Percentiles rank a stretch among this genome's conserved stretches.
Evolutionary conservation across 495 filamentous ascomycete species (phyloP).

Genomic region (Aspergillus diversus): DNA sequence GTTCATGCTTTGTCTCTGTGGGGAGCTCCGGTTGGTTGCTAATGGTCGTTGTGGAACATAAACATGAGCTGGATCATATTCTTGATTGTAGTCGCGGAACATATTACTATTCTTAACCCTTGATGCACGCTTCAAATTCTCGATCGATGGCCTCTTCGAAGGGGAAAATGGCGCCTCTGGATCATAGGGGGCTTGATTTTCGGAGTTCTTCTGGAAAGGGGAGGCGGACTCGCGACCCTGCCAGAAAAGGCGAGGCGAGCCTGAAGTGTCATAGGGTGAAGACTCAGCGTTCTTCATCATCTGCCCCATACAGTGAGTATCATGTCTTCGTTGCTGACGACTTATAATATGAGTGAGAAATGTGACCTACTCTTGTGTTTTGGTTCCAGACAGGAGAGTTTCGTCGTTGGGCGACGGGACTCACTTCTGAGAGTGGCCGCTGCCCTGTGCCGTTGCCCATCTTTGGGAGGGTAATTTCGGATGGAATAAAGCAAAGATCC

Average conservation of each 20-base stretch:
- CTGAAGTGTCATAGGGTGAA: slow-evolving; percentile 71
- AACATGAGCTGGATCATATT: slow-evolving; percentile 82
- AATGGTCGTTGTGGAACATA: slow-evolving; percentile 78
- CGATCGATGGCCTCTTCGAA: slow-evolving; percentile 81
- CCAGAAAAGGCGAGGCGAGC: slow-evolving; percentile 84
- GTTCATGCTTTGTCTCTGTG: slow-evolving; percentile 51
- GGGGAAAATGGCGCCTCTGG: slow-evolving; percentile 66
- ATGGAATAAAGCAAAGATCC: not conserved
- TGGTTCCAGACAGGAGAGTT: slow-evolving; percentile 83
- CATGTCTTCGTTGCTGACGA: too few species aligned
- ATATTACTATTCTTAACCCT: slow-evolving; percentile 97
- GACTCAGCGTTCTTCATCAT: slow-evolving; percentile 63
- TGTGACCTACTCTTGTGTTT: slow-evolving; percentile 59
- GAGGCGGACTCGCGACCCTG: slow-evolving; percentile 70
- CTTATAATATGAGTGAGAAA: not conserved
- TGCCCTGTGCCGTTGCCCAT: slow-evolving; percentile 47
- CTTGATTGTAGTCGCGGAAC: slow-evolving; percentile 84
- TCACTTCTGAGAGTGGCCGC: slow-evolving; percentile 58
- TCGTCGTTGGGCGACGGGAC: slow-evolving; percentile 57
- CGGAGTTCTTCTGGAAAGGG: slow-evolving; percentile 63
- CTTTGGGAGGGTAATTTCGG: slow-evolving; percentile 25
- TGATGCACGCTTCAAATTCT: slow-evolving; percentile 89
- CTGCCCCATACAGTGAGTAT: slow-evolving; percentile 10
- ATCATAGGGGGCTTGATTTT: slow-evolving; percentile 67
- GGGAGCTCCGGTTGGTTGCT: slow-evolving; percentile 56